phyloP scores from a whole-genome alignment of 2,329 filamentous ascomycete genomes.

The Arthrobotrys entomopaga region DNA sequence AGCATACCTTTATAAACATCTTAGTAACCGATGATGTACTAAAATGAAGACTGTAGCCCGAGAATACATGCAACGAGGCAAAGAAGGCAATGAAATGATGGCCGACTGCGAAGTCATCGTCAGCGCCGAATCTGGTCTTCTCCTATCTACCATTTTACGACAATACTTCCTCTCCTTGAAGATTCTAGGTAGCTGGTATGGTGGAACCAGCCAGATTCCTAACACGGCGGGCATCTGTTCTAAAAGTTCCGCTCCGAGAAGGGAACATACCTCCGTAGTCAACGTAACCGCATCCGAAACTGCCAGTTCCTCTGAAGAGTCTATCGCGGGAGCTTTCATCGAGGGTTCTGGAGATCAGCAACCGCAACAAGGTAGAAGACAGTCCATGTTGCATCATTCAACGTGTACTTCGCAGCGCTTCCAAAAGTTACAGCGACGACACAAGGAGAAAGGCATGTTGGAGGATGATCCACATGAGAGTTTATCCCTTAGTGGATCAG shows the following conservation, averaged over 20 bases:
- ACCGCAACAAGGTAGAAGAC: slow-evolving; percentile 39
- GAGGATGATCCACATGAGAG: slow-evolving; percentile 42
- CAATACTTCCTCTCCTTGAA: slow-evolving; percentile 92
- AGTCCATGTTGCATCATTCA: slow-evolving; percentile 40
- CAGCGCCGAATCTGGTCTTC: slow-evolving; percentile 84
- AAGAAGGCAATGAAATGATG: slow-evolving; percentile 82
- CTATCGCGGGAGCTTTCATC: slow-evolving; percentile 53
- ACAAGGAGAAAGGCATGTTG: slow-evolving; percentile 48
- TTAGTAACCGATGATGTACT: background rate
- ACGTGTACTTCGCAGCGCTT: slow-evolving; percentile 41
- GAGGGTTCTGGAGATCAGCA: slow-evolving; percentile 50
- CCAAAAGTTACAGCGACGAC: slow-evolving; percentile 31
- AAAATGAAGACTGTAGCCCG: slow-evolving; percentile 60
- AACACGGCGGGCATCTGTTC: slow-evolving; percentile 65
- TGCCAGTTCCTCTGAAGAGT: slow-evolving; percentile 56
- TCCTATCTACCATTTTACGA: slow-evolving; percentile 85
- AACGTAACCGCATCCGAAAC: slow-evolving; percentile 26
- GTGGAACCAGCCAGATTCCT: slow-evolving; percentile 69
- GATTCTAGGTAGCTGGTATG: slow-evolving; percentile 81
- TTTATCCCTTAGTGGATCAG: slow-evolving; percentile 55
- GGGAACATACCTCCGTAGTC: slow-evolving; percentile 56
- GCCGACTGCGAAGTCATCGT: slow-evolving; percentile 83
- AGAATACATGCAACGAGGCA: slow-evolving; percentile 88
- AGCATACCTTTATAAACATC: slow-evolving; percentile 7
- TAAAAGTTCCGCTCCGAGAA: slow-evolving; percentile 59